These are phyloP conservation scores for Daphne laureola DNA, from an alignment of 441 rosid species.

Conservation along the genomic window DNA sequence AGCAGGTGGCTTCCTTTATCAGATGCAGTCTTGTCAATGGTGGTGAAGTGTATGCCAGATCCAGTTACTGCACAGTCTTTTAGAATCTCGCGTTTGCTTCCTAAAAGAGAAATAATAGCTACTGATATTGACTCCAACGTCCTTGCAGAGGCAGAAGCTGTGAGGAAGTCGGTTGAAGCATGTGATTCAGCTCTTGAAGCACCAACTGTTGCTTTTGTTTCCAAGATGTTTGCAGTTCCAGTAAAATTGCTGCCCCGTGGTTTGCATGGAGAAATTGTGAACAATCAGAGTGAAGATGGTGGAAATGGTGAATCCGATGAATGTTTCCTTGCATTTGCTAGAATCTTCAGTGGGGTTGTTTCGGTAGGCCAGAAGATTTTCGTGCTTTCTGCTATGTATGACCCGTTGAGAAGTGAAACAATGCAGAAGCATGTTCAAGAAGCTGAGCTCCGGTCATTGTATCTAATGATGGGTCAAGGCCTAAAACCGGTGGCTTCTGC, in stretches of 20 bases:
- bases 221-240: constrained; percentile 91
- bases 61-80: constrained; percentile 69
- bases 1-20: constrained; percentile 95
- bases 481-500: constrained; percentile 68
- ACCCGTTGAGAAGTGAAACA: constrained; percentile 63
- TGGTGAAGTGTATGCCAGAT: constrained; percentile 72
- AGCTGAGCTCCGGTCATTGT: constrained; percentile 76
- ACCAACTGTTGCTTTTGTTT: constrained; percentile 79
- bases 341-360: constrained; percentile 86
- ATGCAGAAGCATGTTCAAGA: constrained; percentile 76
- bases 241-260: constrained; percentile 75
- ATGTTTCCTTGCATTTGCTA: constrained; percentile 94
- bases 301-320: constrained; percentile 65
- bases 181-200: constrained; percentile 61
- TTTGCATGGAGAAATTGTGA: constrained; percentile 54
- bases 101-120: constrained; percentile 47
- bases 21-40: constrained; percentile 84
- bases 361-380: constrained; percentile 52
- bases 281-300: constrained; percentile 43
- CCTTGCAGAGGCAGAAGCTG: constrained; percentile 61
- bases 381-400: constrained; percentile 78
- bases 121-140: constrained; percentile 32
- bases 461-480: constrained; percentile 98
- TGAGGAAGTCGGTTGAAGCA: constrained; percentile 65
- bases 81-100: constrained; percentile 66